These are phyloP conservation scores for Colletotrichum limetticola DNA, from an alignment of 2,329 filamentous ascomycete species.

Conservation along the genomic window DNA sequence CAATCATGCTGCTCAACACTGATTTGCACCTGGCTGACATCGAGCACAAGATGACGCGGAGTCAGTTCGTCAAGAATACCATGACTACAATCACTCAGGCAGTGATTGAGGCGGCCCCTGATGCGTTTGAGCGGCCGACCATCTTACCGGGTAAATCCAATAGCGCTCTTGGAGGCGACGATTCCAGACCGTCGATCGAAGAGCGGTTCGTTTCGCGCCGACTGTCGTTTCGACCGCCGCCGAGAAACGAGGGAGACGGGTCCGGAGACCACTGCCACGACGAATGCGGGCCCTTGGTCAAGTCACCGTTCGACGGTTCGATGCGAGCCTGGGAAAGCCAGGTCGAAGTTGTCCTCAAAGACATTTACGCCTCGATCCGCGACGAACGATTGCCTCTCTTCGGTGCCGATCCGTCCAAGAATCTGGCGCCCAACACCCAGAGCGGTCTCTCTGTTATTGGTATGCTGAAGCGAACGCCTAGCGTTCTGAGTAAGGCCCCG, in stretches of 20 bases:
- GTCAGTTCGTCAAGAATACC: slow-evolving; percentile 96
- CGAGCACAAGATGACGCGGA: slow-evolving; percentile 94
- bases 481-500: slow-evolving; percentile 90
- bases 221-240: slow-evolving; percentile 62
- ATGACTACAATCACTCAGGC: slow-evolving; percentile 88
- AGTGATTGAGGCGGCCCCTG: slow-evolving; percentile 76
- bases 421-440: slow-evolving; percentile 54
- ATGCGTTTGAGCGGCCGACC: slow-evolving; percentile 70
- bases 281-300: slow-evolving; percentile 81
- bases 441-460: slow-evolving; percentile 78
- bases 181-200: slow-evolving; percentile 47
- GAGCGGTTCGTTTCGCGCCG: slow-evolving; percentile 51
- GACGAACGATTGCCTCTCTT: slow-evolving; percentile 88
- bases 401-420: slow-evolving; percentile 68
- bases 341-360: slow-evolving; percentile 89
- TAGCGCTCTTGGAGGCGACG: slow-evolving; percentile 41
- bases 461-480: slow-evolving; percentile 86
- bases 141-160: slow-evolving; percentile 59
- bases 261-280: slow-evolving; percentile 51
- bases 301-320: slow-evolving; percentile 77
- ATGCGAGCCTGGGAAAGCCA: slow-evolving; percentile 88
- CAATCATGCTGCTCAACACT: slow-evolving; percentile 93
- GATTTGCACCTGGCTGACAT: slow-evolving; percentile 96
- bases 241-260: slow-evolving; percentile 52
- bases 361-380: slow-evolving; percentile 90